Conservation (phyloP, 108 stramenopile species). For the Skeletonema grethae region DNA sequence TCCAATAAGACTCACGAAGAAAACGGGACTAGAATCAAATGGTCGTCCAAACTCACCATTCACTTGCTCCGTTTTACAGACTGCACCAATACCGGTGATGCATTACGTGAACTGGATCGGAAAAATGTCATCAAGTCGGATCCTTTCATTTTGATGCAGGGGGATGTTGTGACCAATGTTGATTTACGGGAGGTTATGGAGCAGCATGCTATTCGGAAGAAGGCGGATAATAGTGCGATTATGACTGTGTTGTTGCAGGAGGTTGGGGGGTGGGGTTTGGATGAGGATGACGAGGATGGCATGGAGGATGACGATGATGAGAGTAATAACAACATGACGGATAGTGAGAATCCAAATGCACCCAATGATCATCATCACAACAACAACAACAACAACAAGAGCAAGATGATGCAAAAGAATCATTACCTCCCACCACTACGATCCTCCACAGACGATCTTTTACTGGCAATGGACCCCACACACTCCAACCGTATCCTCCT, state of each 20-base stretch:
- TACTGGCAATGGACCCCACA: slow-evolving; percentile 77
- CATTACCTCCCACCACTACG: slow-evolving; percentile 40
- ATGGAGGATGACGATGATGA: slow-evolving; percentile 14
- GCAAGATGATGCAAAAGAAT: slow-evolving; percentile 16
- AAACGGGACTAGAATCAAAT: slow-evolving; percentile 7
- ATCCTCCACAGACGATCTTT: slow-evolving; percentile 72
- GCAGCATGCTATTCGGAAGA: slow-evolving; percentile 67
- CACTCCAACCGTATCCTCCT: slow-evolving; percentile 73
- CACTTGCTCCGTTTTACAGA: slow-evolving; percentile 62
- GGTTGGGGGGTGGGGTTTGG: slow-evolving; percentile 57
- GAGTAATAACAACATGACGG: slow-evolving; percentile 4
- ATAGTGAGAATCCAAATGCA: slow-evolving; percentile 1
- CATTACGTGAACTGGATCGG: slow-evolving; percentile 93
- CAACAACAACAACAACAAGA: slow-evolving; percentile 8
- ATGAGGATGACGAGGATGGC: slow-evolving; percentile 23
- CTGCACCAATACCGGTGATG: slow-evolving; percentile 92
- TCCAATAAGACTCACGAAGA: background rate
- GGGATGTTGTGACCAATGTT: slow-evolving; percentile 94
- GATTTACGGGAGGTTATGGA: slow-evolving; percentile 68
- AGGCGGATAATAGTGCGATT: slow-evolving; percentile 78
- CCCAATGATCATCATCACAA: background rate
- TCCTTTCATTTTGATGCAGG: slow-evolving; percentile 94
- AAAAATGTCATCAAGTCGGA: slow-evolving; percentile 92
- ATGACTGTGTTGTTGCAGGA: slow-evolving; percentile 87
- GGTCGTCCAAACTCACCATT: slow-evolving; percentile 54